Percentiles rank a stretch among this genome's conserved stretches.
These are phyloP conservation scores for Glycine tomentella DNA, from an alignment of 306 rosid genomes.

Conservation along the genomic window DNA sequence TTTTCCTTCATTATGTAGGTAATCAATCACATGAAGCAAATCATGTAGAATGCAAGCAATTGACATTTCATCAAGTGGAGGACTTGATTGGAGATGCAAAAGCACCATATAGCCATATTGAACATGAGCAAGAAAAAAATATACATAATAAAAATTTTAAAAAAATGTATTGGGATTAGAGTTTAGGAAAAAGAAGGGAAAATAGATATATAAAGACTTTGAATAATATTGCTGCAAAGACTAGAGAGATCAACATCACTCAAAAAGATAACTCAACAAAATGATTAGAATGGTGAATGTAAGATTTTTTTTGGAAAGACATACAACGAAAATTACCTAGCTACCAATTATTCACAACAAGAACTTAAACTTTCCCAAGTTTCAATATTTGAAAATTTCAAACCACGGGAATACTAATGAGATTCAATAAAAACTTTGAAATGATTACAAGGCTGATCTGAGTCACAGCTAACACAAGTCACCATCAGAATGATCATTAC, in stretches of 20 bases:
- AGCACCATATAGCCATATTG: conserved; percentile 28
- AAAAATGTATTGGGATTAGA: too few relatives aligned
- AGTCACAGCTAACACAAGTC: too few relatives aligned
- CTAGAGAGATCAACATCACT: background rate
- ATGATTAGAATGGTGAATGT: background rate
- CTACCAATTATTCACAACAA: background rate
- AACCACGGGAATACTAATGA: background rate
- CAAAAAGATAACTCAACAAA: background rate
- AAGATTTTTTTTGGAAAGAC: background rate
- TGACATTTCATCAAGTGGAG: conserved; percentile 88
- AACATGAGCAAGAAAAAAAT: conserved; percentile 17
- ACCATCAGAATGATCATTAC: background rate
- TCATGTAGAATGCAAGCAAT: conserved; percentile 88
- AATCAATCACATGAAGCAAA: conserved; percentile 90
- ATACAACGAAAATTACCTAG: background rate
- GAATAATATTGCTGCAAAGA: background rate
- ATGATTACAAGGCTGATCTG: too few relatives aligned
- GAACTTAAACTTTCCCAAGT: background rate
- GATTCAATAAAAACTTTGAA: too few relatives aligned
- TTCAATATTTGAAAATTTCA: background rate
- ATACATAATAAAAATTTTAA: background rate
- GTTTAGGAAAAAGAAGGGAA: too few relatives aligned
- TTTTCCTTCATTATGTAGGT: conserved; percentile 90
- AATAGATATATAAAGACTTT: too few relatives aligned
- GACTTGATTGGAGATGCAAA: conserved; percentile 89